Conservation (phyloP, 2,329 filamentous ascomycete species). For the Scedosporium dehoogii region DNA sequence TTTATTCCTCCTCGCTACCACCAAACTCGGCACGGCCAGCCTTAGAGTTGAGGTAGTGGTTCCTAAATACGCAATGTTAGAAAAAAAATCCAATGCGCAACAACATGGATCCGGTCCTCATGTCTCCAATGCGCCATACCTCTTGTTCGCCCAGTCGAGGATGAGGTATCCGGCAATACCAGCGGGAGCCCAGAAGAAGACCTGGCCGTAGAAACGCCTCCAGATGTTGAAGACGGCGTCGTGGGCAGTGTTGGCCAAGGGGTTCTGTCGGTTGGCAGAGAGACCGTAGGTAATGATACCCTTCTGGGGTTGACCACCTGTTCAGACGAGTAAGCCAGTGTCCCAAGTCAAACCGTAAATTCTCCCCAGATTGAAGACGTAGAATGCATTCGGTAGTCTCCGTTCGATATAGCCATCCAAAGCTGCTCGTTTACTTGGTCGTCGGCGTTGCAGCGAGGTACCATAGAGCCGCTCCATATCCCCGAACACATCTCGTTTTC, state of each 20-base stretch:
- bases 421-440: neutral
- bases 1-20: conserved; percentile 30
- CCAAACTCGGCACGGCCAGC: conserved; percentile 50
- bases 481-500: neutral
- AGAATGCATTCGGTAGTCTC: neutral
- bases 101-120: neutral
- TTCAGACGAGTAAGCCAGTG: neutral
- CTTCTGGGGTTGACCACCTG: conserved; percentile 32
- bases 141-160: conserved; percentile 86
- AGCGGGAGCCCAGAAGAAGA: conserved; percentile 80
- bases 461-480: neutral
- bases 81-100: neutral
- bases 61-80: conserved; percentile 37
- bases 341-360: neutral
- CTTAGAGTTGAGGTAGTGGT: conserved; percentile 77
- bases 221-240: conserved; percentile 93
- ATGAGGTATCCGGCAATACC: conserved; percentile 68
- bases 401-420: neutral
- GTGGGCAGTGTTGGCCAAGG: conserved; percentile 66
- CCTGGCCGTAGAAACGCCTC: conserved; percentile 75
- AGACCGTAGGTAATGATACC: conserved; percentile 64
- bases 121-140: conserved; percentile 41
- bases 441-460: neutral
- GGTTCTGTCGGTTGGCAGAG: conserved; percentile 80
- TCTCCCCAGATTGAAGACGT: neutral